Base-by-base conservation (phyloP, 164 flowering plant genomes). In the Stephania yunnanensis region DNA sequence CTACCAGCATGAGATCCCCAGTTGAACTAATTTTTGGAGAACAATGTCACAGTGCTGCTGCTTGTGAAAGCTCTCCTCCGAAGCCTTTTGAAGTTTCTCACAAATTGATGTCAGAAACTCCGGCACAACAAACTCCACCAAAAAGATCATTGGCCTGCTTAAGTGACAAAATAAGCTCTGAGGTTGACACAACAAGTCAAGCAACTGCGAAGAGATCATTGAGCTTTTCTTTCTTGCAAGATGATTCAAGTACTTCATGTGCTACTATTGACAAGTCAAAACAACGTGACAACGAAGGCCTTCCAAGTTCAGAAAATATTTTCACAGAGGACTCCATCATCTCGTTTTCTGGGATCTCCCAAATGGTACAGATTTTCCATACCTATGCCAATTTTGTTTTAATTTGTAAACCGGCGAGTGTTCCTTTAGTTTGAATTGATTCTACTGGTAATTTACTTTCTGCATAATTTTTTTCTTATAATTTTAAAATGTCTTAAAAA, bases 121-220 rank as follows among this genome's bases (percentile, higher is more conserved):
- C 92, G 45, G 83, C 79, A 10, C 89, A 81, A 71, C 75, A 75
- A 50, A 78, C 85, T 69, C 92, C 90, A 36, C 89, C 88, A 36
- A 86, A 77, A 79, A 84, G 90, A 78, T 75, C 77, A 52, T 45
- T 83, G 22, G 78, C 83, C 19, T 84, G 75, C 53, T 76, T 82
- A 71, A 85, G 85, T 71, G 82, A 75, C 48, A 81, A 78, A 77
- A 71, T 30, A 44, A 75, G 75, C 75, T 75, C 44, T 44, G 82
- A 76, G 46, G 71, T 77, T 63, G 44, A 5, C 63, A 67, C 61
- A 13, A 68, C 79, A n/a, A 68, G 76, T 75, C 68, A 74, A 77
- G 74, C 76, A 36, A 71, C 87, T 76, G 84, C 89, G 53, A 89
- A 85, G 80, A 88, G 88, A 79, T 74, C 81, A 11, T 73, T 91